A percentile compares a stretch with the other conserved stretches of the same genome.
phyloP scores from a whole-genome alignment of 371 early-diverging fungal genomes.

The Rhizopus sp. region DNA sequence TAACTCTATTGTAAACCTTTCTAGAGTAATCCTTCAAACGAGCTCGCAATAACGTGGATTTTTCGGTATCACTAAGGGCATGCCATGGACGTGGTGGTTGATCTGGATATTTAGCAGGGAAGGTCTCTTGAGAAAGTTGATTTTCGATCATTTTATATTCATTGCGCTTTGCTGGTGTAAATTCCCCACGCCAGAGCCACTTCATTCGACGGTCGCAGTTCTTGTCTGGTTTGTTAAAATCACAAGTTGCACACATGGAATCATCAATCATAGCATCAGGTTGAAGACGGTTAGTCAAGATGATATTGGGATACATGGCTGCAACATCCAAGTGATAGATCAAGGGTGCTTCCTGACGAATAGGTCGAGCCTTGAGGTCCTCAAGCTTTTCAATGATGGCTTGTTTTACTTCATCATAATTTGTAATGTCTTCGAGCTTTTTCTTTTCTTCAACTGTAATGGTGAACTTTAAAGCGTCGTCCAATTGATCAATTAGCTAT shows the following conservation, averaged over 20 bases:
- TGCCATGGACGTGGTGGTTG: constrained; percentile 68
- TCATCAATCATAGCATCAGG: constrained; percentile 97
- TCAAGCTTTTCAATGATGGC: constrained; percentile 50
- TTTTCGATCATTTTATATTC: constrained; percentile 93
- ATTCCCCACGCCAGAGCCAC: constrained; percentile 99
- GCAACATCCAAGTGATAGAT: constrained; percentile 99
- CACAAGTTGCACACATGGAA: constrained; percentile 92
- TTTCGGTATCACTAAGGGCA: constrained; percentile 67
- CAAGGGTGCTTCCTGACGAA: constrained; percentile 78
- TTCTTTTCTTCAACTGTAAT: constrained; percentile 82
- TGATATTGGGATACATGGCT: constrained; percentile 99
- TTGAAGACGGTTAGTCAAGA: constrained; percentile 98
- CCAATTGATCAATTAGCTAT: constrained; percentile 88
- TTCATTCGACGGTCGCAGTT: constrained; percentile 94
- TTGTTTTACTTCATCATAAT: constrained; percentile 75
- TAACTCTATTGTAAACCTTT: constrained; percentile 88
- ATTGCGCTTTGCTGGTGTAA: constrained; percentile 85
- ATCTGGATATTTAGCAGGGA: constrained; percentile 60
- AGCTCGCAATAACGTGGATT: constrained; percentile 73
- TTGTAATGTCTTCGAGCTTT: constrained; percentile 66
- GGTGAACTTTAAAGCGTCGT: constrained; percentile 89
- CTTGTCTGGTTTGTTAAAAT: constrained; percentile 88
- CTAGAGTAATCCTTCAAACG: constrained; percentile 88
- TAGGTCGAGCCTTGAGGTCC: constrained; percentile 74
- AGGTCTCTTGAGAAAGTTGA: constrained; percentile 82